A percentile compares a stretch with the other conserved stretches of the same genome.
phyloP scores from a whole-genome alignment of 305 asterid genomes.

The Solanum chacoense region DNA sequence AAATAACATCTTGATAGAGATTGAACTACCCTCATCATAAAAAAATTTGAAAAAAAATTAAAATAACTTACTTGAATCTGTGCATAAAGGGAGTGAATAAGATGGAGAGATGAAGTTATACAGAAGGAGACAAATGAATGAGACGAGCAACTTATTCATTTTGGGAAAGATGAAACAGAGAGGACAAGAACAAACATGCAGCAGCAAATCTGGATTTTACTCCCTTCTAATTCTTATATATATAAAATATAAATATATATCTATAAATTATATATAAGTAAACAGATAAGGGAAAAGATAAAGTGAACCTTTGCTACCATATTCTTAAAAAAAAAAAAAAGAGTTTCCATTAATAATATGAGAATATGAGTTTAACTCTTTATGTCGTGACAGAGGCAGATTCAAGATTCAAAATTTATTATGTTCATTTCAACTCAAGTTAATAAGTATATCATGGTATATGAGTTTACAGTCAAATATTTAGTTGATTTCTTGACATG shows the following conservation, averaged over 20 bases:
- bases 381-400: background rate
- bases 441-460: background rate
- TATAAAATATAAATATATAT: too few species aligned
- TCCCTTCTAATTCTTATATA: background rate
- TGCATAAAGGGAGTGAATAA: conserved; percentile 64
- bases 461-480: background rate
- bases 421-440: background rate
- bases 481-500: background rate
- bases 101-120: conserved; percentile 31
- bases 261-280: too few species aligned
- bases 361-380: background rate
- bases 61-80: conserved; percentile 54
- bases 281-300: background rate
- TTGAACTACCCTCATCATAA: background rate
- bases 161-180: background rate
- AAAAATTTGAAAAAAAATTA: background rate
- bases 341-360: background rate
- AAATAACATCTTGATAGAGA: background rate
- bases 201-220: background rate
- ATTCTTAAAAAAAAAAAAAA: background rate
- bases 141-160: conserved; percentile 11
- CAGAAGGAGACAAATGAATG: conserved; percentile 27
- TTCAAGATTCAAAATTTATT: background rate
- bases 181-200: background rate
- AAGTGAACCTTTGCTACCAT: background rate